phyloP scores from a whole-genome alignment of 2,329 filamentous ascomycete genomes.

The Penicillium sp. region DNA sequence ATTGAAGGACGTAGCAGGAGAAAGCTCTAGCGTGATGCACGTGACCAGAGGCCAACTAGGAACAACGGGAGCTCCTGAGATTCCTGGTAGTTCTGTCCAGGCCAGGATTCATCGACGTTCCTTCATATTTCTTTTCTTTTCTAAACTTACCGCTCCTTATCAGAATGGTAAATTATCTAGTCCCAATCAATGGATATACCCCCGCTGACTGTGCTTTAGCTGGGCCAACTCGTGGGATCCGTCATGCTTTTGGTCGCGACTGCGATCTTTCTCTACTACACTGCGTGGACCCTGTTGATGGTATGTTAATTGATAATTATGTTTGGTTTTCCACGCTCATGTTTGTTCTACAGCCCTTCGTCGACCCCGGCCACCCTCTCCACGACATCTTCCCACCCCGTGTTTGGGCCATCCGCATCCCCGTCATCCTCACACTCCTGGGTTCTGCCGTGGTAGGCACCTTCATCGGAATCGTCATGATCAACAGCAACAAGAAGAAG shows the following conservation, averaged over 20 bases:
- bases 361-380: conserved; percentile 89
- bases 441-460: conserved; percentile 92
- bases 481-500: conserved; percentile 97
- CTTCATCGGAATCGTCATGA: conserved; percentile 97
- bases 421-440: conserved; percentile 91
- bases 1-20: conserved; percentile 9
- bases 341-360: conserved; percentile 71
- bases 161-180: conserved; percentile 29
- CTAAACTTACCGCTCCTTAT: conserved; percentile 15
- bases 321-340: background rate
- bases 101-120: conserved; percentile 10
- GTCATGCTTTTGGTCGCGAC: conserved; percentile 74
- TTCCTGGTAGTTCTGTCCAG: conserved; percentile 12
- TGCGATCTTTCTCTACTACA: conserved; percentile 85
- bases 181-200: background rate
- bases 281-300: conserved; percentile 96
- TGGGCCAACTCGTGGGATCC: conserved; percentile 81
- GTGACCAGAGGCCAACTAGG: conserved; percentile 19
- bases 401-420: conserved; percentile 98
- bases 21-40: conserved; percentile 24
- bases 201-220: conserved; percentile 54
- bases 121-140: conserved; percentile 10
- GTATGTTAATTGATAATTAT: conserved; percentile 51
- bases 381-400: conserved; percentile 95
- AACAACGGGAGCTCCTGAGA: conserved; percentile 23